These are phyloP conservation scores for Candida andamanensis DNA, from an alignment of 805 yeast genomes.

Conservation along the genomic window DNA sequence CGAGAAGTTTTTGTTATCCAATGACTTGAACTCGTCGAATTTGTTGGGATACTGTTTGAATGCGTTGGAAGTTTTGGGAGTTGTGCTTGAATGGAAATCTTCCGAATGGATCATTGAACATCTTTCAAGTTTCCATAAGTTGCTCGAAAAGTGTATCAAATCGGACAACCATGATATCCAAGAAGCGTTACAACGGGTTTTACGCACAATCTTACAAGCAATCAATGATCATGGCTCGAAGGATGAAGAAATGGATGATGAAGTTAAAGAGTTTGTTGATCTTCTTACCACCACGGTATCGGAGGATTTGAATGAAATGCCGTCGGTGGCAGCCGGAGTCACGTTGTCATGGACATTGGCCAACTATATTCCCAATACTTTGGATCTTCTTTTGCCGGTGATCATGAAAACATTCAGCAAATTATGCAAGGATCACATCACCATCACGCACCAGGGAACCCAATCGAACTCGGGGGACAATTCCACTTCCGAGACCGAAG, in stretches of 20 bases:
- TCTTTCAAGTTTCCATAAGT: conserved; percentile 59
- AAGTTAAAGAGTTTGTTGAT: conserved; percentile 55
- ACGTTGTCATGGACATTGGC: conserved; percentile 79
- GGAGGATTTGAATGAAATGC: conserved; percentile 70
- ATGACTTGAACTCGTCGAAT: conserved; percentile 66
- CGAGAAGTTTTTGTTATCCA: conserved; percentile 77
- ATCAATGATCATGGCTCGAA: conserved; percentile 41
- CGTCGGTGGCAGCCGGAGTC: conserved; percentile 83
- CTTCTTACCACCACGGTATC: conserved; percentile 63
- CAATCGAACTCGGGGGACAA: conserved; percentile 28
- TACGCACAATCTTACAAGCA: conserved; percentile 64
- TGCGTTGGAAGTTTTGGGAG: conserved; percentile 83
- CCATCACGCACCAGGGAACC: conserved; percentile 50
- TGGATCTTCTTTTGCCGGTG: conserved; percentile 71
- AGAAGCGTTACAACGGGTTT: conserved; percentile 71
- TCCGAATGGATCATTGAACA: conserved; percentile 76
- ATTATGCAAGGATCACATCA: conserved; percentile 80
- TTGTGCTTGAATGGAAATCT: conserved; percentile 73
- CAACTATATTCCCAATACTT: conserved; percentile 61
- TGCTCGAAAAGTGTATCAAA: conserved; percentile 75
- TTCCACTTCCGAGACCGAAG: conserved; percentile 57
- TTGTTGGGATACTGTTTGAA: conserved; percentile 78
- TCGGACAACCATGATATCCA: conserved; percentile 85
- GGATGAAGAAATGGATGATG: conserved; percentile 54
- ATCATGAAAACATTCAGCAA: conserved; percentile 86